Percentiles rank a stretch among this genome's conserved stretches.
These are phyloP conservation scores for Lasiosphaeriaceae sp. DNA, from an alignment of 495 filamentous ascomycete genomes.

Conservation along the genomic window DNA sequence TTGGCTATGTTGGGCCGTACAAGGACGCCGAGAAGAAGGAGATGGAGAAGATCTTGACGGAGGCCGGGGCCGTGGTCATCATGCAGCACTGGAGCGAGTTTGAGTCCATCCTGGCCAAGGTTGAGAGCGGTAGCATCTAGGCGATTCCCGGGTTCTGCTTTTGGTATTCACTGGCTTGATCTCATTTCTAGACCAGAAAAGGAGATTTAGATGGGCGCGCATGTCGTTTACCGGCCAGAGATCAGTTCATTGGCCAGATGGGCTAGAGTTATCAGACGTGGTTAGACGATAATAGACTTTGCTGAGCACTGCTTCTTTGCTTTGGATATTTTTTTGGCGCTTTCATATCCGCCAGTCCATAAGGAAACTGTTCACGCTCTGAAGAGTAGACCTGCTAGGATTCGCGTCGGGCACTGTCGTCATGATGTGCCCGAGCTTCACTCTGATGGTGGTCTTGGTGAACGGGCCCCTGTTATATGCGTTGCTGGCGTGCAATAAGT, in stretches of 20 bases:
- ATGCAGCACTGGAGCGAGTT: conserved; percentile 91
- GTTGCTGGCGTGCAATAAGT: conserved; percentile 12
- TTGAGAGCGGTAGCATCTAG: conserved; percentile 45
- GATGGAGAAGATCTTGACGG: conserved; percentile 66
- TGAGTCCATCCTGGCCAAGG: conserved; percentile 60
- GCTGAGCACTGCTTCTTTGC: too few relatives aligned
- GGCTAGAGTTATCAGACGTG: background rate
- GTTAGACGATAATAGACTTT: conserved; percentile 5
- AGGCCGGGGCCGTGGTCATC: conserved; percentile 67
- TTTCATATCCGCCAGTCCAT: conserved; percentile 52
- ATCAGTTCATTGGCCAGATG: too few relatives aligned
- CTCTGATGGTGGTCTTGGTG: conserved; percentile 72
- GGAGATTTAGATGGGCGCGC: too few relatives aligned
- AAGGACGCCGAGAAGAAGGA: conserved; percentile 61
- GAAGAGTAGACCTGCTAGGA: conserved; percentile 74
- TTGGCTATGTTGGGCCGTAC: conserved; percentile 88
- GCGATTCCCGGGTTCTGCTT: background rate
- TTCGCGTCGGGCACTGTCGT: conserved; percentile 70
- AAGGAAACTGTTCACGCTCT: conserved; percentile 83
- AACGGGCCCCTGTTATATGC: conserved; percentile 34
- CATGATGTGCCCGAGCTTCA: conserved; percentile 73
- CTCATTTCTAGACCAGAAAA: background rate
- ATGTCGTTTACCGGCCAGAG: too few relatives aligned
- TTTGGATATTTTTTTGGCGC: background rate
- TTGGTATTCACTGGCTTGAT: background rate